These are phyloP conservation scores for Colletotrichum camelliae DNA, from an alignment of 2,329 filamentous ascomycete genomes.

Conservation along the genomic window DNA sequence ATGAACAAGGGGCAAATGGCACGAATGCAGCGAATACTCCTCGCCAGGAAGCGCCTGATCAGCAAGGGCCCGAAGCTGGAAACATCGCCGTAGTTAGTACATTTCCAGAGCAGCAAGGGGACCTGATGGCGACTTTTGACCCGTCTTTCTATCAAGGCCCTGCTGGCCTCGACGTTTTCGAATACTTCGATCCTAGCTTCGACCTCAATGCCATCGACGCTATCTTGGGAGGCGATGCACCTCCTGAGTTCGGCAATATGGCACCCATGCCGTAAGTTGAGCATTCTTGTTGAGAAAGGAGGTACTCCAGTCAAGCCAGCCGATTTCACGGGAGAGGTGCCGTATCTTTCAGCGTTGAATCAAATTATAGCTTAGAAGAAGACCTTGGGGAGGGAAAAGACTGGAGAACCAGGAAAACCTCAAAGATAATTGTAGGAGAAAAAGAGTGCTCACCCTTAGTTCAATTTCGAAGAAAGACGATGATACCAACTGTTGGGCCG, in stretches of 20 bases:
- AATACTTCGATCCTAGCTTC: conserved; percentile 27
- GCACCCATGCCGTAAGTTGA: neutral
- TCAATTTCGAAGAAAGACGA: neutral
- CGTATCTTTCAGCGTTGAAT: neutral
- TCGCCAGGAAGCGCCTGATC: neutral
- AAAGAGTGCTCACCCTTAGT: neutral
- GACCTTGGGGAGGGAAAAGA: neutral
- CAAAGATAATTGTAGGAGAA: neutral
- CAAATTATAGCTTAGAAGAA: neutral
- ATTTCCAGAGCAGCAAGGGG: neutral
- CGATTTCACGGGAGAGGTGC: neutral
- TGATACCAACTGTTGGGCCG: neutral
- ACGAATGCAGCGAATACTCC: conserved; percentile 2
- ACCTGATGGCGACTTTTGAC: neutral
- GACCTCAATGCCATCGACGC: conserved; percentile 26
- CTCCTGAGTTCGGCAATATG: neutral
- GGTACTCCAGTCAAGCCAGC: neutral
- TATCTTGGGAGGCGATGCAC: conserved; percentile 18
- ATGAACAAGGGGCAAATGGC: neutral
- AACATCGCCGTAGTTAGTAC: neutral
- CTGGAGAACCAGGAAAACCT: neutral
- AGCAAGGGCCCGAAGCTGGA: neutral
- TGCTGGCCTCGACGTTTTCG: conserved; percentile 24
- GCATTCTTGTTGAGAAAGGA: neutral
- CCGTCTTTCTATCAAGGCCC: conserved; percentile 1